Conservation (phyloP, 2,329 filamentous ascomycete species). For the Colletotrichum sp. region DNA sequence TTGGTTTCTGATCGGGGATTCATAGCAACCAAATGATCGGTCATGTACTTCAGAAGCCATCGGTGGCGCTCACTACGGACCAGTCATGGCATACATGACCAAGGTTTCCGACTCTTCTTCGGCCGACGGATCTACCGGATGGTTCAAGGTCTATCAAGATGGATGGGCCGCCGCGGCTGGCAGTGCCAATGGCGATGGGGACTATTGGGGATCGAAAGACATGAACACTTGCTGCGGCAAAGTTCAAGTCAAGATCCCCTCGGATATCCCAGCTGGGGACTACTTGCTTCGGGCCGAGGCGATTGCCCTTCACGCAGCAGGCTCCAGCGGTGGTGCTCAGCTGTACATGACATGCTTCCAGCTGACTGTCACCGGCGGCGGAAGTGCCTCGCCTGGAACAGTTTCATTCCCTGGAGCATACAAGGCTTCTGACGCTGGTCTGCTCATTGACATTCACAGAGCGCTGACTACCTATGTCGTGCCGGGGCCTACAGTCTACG, state of each 20-base stretch:
- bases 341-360: slow-evolving; percentile 37
- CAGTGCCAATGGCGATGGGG: slow-evolving; percentile 36
- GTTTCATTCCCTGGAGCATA: slow-evolving; percentile 23
- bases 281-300: slow-evolving; percentile 61
- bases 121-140: slow-evolving; percentile 46
- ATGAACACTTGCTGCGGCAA: slow-evolving; percentile 21
- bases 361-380: slow-evolving; percentile 29
- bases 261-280: slow-evolving; percentile 51
- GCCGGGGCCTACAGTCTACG: slow-evolving; percentile 48
- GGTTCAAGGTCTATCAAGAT: slow-evolving; percentile 58
- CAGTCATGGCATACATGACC: slow-evolving; percentile 52
- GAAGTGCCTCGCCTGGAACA: slow-evolving; percentile 25
- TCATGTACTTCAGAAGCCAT: slow-evolving; percentile 52
- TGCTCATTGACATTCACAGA: slow-evolving; percentile 53
- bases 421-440: slow-evolving; percentile 42
- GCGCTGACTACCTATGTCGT: slow-evolving; percentile 43
- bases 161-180: slow-evolving; percentile 33
- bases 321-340: slow-evolving; percentile 41
- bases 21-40: slow-evolving; percentile 43
- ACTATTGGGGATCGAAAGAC: slow-evolving; percentile 20
- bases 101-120: slow-evolving; percentile 52
- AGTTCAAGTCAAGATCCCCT: slow-evolving; percentile 39
- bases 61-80: slow-evolving; percentile 57
- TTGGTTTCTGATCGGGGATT: not conserved
- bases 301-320: slow-evolving; percentile 54